Evolutionary conservation across 139 green algal genomes (phyloP).

Genomic region (Astrephomene gubernaculifera): DNA sequence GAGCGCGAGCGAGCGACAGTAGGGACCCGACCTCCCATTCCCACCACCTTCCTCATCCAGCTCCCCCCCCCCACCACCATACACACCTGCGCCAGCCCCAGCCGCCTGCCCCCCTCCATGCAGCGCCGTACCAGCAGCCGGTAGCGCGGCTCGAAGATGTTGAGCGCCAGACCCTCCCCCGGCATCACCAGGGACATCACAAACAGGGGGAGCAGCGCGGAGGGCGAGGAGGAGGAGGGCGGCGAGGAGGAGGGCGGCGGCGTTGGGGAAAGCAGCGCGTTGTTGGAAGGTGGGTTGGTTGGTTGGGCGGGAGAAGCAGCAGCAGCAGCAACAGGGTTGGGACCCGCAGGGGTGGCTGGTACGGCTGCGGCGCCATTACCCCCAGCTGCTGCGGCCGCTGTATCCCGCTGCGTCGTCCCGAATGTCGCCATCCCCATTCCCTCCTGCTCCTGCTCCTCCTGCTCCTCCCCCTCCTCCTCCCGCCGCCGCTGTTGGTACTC

Average conservation of each 20-base stretch:
- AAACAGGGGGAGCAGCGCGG: constrained; percentile 81
- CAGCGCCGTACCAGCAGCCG: constrained; percentile 88
- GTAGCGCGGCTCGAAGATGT: constrained; percentile 97
- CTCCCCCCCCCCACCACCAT: not conserved
- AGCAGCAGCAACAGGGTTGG: no score
- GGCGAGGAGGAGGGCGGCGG: not conserved
- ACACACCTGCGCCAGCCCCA: constrained; percentile 73
- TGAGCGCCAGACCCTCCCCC: constrained; percentile 88
- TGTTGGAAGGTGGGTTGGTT: not conserved
- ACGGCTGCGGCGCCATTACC: no score
- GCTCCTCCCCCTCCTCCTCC: constrained; percentile 51
- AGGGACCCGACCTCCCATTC: not conserved
- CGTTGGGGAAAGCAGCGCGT: not conserved
- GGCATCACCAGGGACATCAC: constrained; percentile 91
- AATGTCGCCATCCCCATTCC: no score
- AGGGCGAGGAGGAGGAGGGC: not conserved
- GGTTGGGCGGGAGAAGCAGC: no score
- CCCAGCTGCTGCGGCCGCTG: no score
- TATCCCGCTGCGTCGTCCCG: no score
- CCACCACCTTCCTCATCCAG: not conserved
- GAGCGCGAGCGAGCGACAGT: not conserved
- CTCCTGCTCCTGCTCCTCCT: constrained; percentile 12
- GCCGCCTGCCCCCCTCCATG: constrained; percentile 79
- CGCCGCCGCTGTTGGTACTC: constrained; percentile 72
- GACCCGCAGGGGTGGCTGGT: no score